Evolutionary conservation across 208 protist species (phyloP).

Genomic region (Trypanosoma mega): DNA sequence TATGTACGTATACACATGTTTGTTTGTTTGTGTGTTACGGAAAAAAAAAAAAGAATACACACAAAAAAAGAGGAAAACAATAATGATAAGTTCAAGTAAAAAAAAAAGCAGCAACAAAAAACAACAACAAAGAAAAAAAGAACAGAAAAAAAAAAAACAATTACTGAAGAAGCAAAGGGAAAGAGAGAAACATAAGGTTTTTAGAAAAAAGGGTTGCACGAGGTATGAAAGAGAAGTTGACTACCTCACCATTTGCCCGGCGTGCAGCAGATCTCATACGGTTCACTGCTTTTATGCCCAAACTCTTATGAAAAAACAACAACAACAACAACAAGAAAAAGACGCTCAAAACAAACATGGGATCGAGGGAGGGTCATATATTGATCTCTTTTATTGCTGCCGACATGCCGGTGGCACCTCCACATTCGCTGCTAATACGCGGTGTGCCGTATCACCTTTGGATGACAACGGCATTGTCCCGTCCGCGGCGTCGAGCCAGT

Average conservation of each 20-base stretch:
- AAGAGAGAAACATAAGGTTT: slow-evolving; percentile 6
- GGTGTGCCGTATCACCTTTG: too few relatives aligned
- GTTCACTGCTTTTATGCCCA: too few relatives aligned
- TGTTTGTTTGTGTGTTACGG: neutral
- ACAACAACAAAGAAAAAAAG: neutral
- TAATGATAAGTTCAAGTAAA: neutral
- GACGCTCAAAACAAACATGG: too few relatives aligned
- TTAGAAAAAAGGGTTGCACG: too few relatives aligned
- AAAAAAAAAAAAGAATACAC: slow-evolving; percentile 8
- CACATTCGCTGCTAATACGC: too few relatives aligned
- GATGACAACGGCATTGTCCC: neutral
- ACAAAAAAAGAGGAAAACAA: neutral
- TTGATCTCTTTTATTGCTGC: slow-evolving; percentile 40
- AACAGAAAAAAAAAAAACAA: neutral
- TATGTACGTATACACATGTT: too few relatives aligned
- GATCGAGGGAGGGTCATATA: too few relatives aligned
- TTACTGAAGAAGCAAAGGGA: slow-evolving; percentile 5
- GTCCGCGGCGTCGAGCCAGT: slow-evolving; percentile 16
- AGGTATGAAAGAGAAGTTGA: too few relatives aligned
- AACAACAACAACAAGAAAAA: too few relatives aligned
- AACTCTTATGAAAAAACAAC: too few relatives aligned
- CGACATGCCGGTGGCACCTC: slow-evolving; percentile 31
- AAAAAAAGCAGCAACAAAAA: slow-evolving; percentile 5
- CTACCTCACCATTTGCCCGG: too few relatives aligned
- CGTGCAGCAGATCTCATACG: too few relatives aligned